Base-by-base conservation (phyloP, 2,329 filamentous ascomycete genomes). In the Diaporthe ampelina region DNA sequence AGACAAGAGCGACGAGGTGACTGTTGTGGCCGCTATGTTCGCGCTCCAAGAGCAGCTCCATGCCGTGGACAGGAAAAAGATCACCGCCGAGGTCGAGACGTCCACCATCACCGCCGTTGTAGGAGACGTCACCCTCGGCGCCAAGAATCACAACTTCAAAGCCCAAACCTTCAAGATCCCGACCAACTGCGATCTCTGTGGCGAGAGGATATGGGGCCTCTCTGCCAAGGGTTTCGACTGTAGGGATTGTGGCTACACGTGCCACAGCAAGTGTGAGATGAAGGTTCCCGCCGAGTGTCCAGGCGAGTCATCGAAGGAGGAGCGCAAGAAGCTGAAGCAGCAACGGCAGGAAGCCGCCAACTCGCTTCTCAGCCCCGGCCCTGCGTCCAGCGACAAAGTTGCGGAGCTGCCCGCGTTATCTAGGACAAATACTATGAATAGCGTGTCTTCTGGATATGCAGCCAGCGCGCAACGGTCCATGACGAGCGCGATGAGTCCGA, bases 131-230 rank as follows among this genome's bases (percentile, higher is more conserved):
- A 98, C 95, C 2, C 87, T 98, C 26, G 96, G 96, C 24, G 95
- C 95, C 15, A 95, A 95, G 82, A 98, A 95, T 80, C 97, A 99
- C 86, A 97, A 97, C 80, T 99, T 99, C 89, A 98, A 97, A 84
- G 92, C 94, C n/a, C 95, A 98, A 81, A 98, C 97, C 0, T 99
- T 98, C 88, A 98, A 98, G 83, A 98, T 99, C 75, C 97, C 97
- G 0, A 99, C 97, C 6, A 98, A 98, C 82, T 99, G 97, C 85
- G 97, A 99, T 83, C 89, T 98, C 17, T 99, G 97, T 79, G 95
- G 95, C 24, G 97, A 99, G 81, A 91, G 97, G 37, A 98, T 99
- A 82, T 99, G 97, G 97, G 97, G 97, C 0, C 84, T 99, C 54
- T 97, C 95, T 40, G 96, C 97, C 50, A 99, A 99, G 84, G 97